Evolutionary conservation across 768 basidiomycete species (phyloP).

Genomic region (Boletus rex-veris): DNA sequence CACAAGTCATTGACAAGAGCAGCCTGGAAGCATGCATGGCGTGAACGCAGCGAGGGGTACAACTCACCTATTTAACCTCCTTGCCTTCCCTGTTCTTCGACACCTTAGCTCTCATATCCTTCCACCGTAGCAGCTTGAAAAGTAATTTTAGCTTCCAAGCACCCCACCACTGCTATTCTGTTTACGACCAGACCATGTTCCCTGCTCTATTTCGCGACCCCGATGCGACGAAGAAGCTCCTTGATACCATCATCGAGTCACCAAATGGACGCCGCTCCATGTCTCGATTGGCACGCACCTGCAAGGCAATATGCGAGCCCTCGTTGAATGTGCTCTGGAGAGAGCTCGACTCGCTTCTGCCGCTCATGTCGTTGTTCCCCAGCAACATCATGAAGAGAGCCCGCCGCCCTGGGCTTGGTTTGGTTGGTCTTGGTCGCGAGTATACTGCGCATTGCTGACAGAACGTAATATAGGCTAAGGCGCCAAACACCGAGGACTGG

Average conservation of each 20-base stretch:
- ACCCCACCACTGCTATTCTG: conserved; percentile 40
- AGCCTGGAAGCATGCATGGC: conserved; percentile 37
- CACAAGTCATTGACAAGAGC: conserved; percentile 29
- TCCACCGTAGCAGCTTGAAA: conserved; percentile 30
- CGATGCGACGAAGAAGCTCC: conserved; percentile 50
- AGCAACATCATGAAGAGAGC: conserved; percentile 62
- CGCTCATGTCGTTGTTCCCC: conserved; percentile 71
- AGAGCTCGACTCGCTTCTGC: conserved; percentile 72
- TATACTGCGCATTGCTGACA: conserved; percentile 5
- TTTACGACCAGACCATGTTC: conserved; percentile 50
- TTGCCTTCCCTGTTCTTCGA: conserved; percentile 36
- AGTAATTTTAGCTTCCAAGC: conserved; percentile 25
- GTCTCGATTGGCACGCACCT: conserved; percentile 71
- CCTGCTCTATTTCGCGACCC: conserved; percentile 59
- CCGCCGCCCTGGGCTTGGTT: conserved; percentile 69
- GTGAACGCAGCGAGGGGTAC: conserved; percentile 41
- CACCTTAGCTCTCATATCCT: conserved; percentile 33
- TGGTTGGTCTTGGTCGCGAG: conserved; percentile 46
- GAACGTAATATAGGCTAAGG: conserved; percentile 42
- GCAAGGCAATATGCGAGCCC: conserved; percentile 68
- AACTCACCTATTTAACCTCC: conserved; percentile 32
- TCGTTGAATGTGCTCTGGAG: conserved; percentile 72
- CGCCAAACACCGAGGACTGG: conserved; percentile 71
- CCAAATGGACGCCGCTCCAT: conserved; percentile 65
- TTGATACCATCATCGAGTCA: conserved; percentile 51